These are phyloP conservation scores for Fusarium vanettenii DNA, from an alignment of 2,329 filamentous ascomycete species.

Conservation along the genomic window DNA sequence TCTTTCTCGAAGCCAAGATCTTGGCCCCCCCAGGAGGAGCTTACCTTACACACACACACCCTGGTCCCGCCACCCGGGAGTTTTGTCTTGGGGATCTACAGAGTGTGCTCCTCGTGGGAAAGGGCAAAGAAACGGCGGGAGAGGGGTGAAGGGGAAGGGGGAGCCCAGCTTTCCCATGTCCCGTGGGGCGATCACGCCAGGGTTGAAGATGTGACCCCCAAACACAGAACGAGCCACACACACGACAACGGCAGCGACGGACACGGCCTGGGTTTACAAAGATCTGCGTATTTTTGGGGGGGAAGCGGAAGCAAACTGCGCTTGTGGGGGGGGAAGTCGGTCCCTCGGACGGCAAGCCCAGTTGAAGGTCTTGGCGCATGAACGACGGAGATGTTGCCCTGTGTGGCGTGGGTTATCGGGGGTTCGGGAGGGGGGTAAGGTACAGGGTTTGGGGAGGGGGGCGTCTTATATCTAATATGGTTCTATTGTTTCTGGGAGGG, in stretches of 20 bases:
- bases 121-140: not conserved
- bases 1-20: slow-evolving; percentile 10
- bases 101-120: slow-evolving; percentile 1
- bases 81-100: slow-evolving; percentile 12
- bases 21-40: not conserved
- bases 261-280: slow-evolving; percentile 20
- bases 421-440: no score
- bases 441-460: not conserved
- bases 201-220: slow-evolving; percentile 5
- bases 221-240: not conserved
- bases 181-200: slow-evolving; percentile 29
- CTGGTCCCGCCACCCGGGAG: slow-evolving; percentile 9
- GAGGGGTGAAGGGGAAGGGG: not conserved
- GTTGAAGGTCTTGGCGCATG: slow-evolving; percentile 37
- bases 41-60: slow-evolving; percentile 1
- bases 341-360: slow-evolving; percentile 9
- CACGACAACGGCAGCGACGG: not conserved
- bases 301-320: not conserved
- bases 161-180: not conserved
- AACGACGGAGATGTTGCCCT: slow-evolving; percentile 14
- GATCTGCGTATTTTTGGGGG: slow-evolving; percentile 22
- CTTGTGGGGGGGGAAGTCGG: slow-evolving; percentile 3
- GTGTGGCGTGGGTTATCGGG: slow-evolving; percentile 17
- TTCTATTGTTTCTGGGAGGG: not conserved
- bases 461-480: slow-evolving; percentile 13